Evolutionary conservation across 805 yeast genomes (phyloP).

Genomic region (Danielozyma ontarioensis): DNA sequence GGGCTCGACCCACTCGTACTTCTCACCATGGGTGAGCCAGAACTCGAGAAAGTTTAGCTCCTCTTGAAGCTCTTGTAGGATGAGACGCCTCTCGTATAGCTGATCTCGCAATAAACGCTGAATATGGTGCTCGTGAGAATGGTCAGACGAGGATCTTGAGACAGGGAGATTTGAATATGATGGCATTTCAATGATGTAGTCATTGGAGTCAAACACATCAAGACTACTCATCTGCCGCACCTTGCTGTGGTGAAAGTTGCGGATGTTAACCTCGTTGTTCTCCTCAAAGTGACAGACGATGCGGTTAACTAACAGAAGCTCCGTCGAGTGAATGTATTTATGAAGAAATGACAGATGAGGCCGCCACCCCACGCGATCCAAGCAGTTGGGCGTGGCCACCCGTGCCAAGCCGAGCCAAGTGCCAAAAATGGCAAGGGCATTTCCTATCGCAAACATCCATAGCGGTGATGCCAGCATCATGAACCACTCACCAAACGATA

Average conservation of each 20-base stretch:
- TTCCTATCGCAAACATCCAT: background rate
- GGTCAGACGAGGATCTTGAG: no score
- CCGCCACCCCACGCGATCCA: conserved; percentile 34
- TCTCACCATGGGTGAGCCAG: conserved; percentile 32
- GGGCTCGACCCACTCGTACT: conserved; percentile 40
- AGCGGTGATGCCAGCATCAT: background rate
- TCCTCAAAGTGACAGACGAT: conserved; percentile 39
- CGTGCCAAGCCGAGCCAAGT: background rate
- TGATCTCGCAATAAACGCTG: background rate
- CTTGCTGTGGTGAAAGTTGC: conserved; percentile 32
- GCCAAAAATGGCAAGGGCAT: background rate
- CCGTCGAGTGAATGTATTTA: conserved; percentile 25
- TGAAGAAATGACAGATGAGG: conserved; percentile 22
- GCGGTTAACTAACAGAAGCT: conserved; percentile 25
- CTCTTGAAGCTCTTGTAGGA: conserved; percentile 19
- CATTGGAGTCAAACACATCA: conserved; percentile 12
- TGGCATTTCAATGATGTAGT: conserved; percentile 21
- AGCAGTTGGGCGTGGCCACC: background rate
- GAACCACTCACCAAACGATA: background rate
- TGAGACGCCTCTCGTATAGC: background rate
- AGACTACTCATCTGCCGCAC: conserved; percentile 16
- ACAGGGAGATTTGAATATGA: no score
- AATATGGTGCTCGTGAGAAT: background rate
- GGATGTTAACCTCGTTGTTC: conserved; percentile 34
- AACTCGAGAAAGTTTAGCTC: conserved; percentile 32